Percentiles rank a stretch among this genome's conserved stretches.
phyloP scores from a whole-genome alignment of 805 yeast species.

The Nakazawaea wickerhamii region DNA sequence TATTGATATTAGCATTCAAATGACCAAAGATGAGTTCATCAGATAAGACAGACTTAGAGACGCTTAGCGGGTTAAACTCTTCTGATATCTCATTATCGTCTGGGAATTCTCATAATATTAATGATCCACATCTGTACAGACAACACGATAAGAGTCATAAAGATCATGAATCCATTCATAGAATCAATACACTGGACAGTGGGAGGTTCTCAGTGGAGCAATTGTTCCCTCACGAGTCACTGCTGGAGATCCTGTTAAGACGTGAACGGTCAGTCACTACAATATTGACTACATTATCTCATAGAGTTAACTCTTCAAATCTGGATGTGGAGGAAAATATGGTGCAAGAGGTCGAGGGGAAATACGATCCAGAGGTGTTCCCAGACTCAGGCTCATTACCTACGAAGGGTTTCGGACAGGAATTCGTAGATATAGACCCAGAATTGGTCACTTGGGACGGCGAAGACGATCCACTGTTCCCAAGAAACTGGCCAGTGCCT shows the following conservation, averaged over 20 bases:
- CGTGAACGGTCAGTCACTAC: background rate
- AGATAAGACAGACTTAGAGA: background rate
- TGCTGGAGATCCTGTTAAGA: background rate
- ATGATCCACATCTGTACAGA: too few relatives aligned
- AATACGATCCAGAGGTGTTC: background rate
- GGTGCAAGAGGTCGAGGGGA: background rate
- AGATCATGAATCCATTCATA: background rate
- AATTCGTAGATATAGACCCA: conserved; percentile 50
- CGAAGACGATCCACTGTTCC: conserved; percentile 51
- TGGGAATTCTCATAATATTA: background rate
- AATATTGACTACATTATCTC: background rate
- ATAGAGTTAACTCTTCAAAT: background rate
- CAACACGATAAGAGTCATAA: too few relatives aligned
- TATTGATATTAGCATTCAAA: background rate
- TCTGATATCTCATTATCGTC: background rate
- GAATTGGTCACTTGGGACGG: conserved; percentile 67
- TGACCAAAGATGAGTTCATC: background rate
- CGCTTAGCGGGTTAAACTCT: background rate
- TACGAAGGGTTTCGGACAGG: conserved; percentile 33
- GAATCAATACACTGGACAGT: background rate
- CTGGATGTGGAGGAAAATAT: background rate
- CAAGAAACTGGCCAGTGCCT: conserved; percentile 52
- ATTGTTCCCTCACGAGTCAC: background rate
- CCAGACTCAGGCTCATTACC: background rate
- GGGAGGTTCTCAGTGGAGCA: background rate